Percentiles rank a stretch among this genome's conserved stretches.
Conservation (phyloP, 768 basidiomycete species). For the Clitopilus hobsonii region DNA sequence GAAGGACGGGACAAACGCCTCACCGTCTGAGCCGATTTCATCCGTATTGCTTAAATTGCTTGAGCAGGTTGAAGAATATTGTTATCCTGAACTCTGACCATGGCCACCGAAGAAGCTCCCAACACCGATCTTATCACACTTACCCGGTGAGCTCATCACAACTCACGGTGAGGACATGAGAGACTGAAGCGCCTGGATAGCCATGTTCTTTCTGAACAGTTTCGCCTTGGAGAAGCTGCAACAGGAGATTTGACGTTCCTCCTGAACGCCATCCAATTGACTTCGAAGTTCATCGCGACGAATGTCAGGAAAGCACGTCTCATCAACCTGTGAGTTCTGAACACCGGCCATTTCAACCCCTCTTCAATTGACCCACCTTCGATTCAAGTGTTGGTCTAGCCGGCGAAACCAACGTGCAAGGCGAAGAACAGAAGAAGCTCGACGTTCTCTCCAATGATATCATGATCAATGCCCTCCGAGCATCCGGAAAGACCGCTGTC, state of each 20-base stretch:
- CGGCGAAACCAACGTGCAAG: constrained; percentile 94
- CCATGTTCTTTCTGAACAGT: constrained; percentile 85
- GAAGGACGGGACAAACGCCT: constrained; percentile 9
- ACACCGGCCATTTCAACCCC: too few species aligned
- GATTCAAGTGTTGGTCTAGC: constrained; percentile 83
- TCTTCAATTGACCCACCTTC: constrained; percentile 3
- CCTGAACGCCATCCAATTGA: constrained; percentile 92
- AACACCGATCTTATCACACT: constrained; percentile 89
- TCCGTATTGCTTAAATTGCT: constrained; percentile 6
- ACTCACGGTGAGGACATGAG: background rate
- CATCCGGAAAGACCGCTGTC: constrained; percentile 95
- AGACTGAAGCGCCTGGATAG: constrained; percentile 27
- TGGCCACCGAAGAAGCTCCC: constrained; percentile 62
- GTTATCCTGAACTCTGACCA: constrained; percentile 17
- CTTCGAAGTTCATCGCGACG: constrained; percentile 96
- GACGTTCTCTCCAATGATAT: constrained; percentile 98
- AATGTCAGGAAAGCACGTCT: constrained; percentile 96
- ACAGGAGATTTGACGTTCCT: constrained; percentile 94
- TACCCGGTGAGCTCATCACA: constrained; percentile 60
- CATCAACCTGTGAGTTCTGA: constrained; percentile 89
- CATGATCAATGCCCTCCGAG: constrained; percentile 95
- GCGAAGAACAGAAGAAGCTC: constrained; percentile 99
- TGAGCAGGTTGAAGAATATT: too few species aligned
- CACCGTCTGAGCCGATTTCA: constrained; percentile 18
- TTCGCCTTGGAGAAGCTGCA: constrained; percentile 74